phyloP scores from a whole-genome alignment of 352 stramenopile species.

The Pythium phragmiticola region DNA sequence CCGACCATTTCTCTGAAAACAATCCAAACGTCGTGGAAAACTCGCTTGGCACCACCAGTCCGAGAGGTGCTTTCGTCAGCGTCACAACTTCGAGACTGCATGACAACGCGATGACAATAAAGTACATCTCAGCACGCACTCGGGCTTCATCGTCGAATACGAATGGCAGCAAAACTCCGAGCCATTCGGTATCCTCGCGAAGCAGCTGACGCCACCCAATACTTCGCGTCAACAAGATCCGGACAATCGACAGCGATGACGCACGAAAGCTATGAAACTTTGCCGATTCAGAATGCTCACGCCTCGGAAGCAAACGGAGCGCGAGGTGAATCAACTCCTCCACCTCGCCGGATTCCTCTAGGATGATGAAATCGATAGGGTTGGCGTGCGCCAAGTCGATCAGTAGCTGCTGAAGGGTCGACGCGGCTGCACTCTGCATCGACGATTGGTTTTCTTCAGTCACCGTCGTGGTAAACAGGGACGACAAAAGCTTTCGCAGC shows the following conservation, averaged over 20 bases:
- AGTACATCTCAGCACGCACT: slow-evolving; percentile 61
- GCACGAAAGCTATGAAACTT: slow-evolving; percentile 1
- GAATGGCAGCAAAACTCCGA: slow-evolving; percentile 21
- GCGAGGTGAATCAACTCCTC: slow-evolving; percentile 32
- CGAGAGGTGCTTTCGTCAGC: neutral
- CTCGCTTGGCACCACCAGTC: slow-evolving; percentile 9
- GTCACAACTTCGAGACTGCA: slow-evolving; percentile 36
- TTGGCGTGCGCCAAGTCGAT: slow-evolving; percentile 15
- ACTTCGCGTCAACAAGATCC: slow-evolving; percentile 45
- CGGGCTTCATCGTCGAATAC: slow-evolving; percentile 38
- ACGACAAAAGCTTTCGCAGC: slow-evolving; percentile 14
- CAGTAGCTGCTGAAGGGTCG: slow-evolving; percentile 18
- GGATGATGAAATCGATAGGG: slow-evolving; percentile 29
- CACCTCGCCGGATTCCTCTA: slow-evolving; percentile 39
- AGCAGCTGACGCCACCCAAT: slow-evolving; percentile 31
- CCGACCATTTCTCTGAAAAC: slow-evolving; percentile 13
- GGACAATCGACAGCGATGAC: slow-evolving; percentile 25
- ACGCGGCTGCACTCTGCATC: slow-evolving; percentile 3
- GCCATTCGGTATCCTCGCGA: slow-evolving; percentile 19
- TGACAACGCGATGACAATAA: slow-evolving; percentile 55
- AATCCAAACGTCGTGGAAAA: slow-evolving; percentile 19
- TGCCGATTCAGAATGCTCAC: neutral
- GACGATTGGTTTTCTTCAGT: neutral
- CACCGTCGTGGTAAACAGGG: neutral
- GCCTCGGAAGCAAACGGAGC: neutral